phyloP scores from a whole-genome alignment of 495 filamentous ascomycete genomes.

The Penicillium robsamsonii region DNA sequence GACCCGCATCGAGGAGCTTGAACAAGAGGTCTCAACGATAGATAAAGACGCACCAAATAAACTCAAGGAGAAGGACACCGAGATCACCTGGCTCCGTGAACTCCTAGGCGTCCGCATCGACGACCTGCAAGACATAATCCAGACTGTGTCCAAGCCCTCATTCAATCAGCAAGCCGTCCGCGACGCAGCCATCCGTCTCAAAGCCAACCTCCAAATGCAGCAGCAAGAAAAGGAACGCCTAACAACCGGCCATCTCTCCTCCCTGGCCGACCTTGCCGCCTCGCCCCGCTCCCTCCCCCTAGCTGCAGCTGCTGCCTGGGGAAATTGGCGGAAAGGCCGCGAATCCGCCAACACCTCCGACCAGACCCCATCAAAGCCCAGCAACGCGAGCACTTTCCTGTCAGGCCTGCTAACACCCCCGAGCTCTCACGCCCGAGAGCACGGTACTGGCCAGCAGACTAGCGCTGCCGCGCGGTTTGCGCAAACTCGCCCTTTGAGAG shows the following conservation, averaged over 20 bases:
- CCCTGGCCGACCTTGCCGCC: slow-evolving; percentile 62
- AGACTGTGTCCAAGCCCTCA: slow-evolving; percentile 66
- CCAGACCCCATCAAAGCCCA: slow-evolving; percentile 64
- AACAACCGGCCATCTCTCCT: slow-evolving; percentile 50
- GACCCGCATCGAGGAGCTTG: slow-evolving; percentile 79
- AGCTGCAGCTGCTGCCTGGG: slow-evolving; percentile 79
- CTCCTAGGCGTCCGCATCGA: slow-evolving; percentile 85
- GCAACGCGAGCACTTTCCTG: slow-evolving; percentile 52
- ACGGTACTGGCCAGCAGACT: slow-evolving; percentile 35
- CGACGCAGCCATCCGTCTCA: slow-evolving; percentile 88
- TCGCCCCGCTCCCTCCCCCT: slow-evolving; percentile 79
- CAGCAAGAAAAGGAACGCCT: slow-evolving; percentile 85
- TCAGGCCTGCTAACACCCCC: slow-evolving; percentile 84
- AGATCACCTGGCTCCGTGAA: slow-evolving; percentile 93
- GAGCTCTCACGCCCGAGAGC: slow-evolving; percentile 61
- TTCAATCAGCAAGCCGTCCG: slow-evolving; percentile 75
- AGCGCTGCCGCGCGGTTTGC: slow-evolving; percentile 47
- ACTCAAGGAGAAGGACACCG: slow-evolving; percentile 85
- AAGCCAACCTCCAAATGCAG: slow-evolving; percentile 95
- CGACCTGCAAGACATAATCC: slow-evolving; percentile 89
- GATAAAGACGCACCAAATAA: slow-evolving; percentile 74
- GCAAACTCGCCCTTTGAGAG: slow-evolving; percentile 38
- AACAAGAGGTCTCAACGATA: slow-evolving; percentile 61
- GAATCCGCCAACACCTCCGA: slow-evolving; percentile 46
- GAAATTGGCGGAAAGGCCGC: slow-evolving; percentile 72